Base-by-base conservation (phyloP, 768 basidiomycete species). In the Melanogaster broomeanus region DNA sequence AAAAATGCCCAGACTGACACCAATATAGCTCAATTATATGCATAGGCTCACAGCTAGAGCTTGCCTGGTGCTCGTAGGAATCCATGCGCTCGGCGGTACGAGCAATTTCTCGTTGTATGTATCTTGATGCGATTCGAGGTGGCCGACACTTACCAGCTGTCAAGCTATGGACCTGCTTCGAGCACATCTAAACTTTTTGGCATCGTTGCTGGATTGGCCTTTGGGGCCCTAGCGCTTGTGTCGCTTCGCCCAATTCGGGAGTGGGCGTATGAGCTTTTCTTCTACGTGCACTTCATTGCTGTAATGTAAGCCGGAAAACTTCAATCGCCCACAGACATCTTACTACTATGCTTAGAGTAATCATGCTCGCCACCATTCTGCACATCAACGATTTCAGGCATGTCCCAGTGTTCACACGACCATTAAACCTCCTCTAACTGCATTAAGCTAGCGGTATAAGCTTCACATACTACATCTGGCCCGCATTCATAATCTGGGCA, bases 401-500 rank as follows among this genome's bases (percentile, higher is more conserved):
- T 61, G 72, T 21, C 64, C 58, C 74, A 8, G 52, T 65, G 33
- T 72, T 38, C 16, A 27, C 34, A 19, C 13, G 50, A 67, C 13
- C 6, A 19, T 28, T 35, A 18, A 6, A 39, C 24, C 28, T 38
- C n/a, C 10, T 22, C 51, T 52, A 6, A 62, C 41, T 18, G 12
- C 21, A 5, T 15, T 18, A 11, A n/a, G 18, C n/a, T 33, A 71
- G 70, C 15, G 56, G 59, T 6, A 40, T 33, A 11, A 49, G 4
- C 18, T 52, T 57, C 48, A 48, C 61, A 13, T 37, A 53, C 12
- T 77, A 73, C 48, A 58, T 81, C 25, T 83, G 77, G 76, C 80
- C 81, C 4, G 66, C 75, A 0, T 72, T 84, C 55, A 47, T 78
- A 45, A 53, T 84, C 53, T 84, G 82, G 82, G 79, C 71, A 3